Conservation (phyloP, 805 yeast species). For the Ogataea corticis region DNA sequence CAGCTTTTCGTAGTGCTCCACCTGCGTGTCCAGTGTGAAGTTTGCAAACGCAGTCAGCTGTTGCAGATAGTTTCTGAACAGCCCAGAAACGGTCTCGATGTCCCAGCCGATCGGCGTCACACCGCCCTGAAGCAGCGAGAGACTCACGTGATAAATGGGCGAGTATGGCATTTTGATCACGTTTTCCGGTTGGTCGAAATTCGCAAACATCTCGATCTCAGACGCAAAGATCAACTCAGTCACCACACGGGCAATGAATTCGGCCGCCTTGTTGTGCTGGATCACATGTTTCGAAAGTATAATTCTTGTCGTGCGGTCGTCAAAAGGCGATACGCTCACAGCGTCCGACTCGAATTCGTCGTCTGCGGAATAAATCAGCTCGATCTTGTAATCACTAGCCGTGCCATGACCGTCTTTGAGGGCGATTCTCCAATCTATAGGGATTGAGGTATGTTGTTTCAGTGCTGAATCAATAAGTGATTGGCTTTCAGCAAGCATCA, state of each 20-base stretch:
- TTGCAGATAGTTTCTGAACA: conserved; percentile 55
- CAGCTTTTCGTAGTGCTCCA: conserved; percentile 63
- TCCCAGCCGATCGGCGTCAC: conserved; percentile 75
- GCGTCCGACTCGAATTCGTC: conserved; percentile 18
- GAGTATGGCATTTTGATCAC: conserved; percentile 53
- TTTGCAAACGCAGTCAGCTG: conserved; percentile 58
- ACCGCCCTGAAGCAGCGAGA: conserved; percentile 72
- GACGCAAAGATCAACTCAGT: conserved; percentile 40
- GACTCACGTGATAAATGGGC: conserved; percentile 71
- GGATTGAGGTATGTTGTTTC: conserved; percentile 4
- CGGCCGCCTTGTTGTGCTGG: conserved; percentile 33
- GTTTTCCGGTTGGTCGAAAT: conserved; percentile 25
- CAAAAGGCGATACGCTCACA: conserved; percentile 39
- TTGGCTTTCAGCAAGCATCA: conserved; percentile 39
- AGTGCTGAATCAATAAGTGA: conserved; percentile 32
- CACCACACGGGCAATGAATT: conserved; percentile 38
- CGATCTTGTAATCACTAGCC: conserved; percentile 39
- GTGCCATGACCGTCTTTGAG: conserved; percentile 28
- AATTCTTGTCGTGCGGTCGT: conserved; percentile 36
- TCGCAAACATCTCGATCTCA: conserved; percentile 37
- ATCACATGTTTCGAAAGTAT: conserved; percentile 31
- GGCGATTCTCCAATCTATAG: conserved; percentile 35
- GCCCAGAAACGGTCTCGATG: conserved; percentile 52
- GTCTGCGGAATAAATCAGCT: conserved; percentile 15
- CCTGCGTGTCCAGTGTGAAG: conserved; percentile 76